Percentiles rank a stretch among this genome's conserved stretches.
Conservation (phyloP, 2,329 filamentous ascomycete species). For the Epichloe coenophiala region DNA sequence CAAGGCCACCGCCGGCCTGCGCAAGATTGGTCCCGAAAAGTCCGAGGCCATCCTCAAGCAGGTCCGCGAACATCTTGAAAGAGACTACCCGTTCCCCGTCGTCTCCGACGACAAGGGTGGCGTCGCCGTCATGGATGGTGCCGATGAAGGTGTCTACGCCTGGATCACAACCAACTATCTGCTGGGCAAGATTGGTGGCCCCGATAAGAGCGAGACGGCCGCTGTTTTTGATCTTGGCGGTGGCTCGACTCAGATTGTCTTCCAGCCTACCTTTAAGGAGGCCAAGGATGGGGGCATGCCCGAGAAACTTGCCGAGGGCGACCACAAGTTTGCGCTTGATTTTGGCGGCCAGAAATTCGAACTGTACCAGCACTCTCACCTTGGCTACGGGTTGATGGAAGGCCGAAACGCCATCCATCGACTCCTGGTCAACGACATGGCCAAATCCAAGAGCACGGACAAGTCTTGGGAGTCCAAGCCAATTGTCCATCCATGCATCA, state of each 20-base stretch:
- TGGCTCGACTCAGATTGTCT: constrained; percentile 96
- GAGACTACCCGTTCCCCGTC: constrained; percentile 85
- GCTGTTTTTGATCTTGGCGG: constrained; percentile 94
- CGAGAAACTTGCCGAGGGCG: constrained; percentile 69
- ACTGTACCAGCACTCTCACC: constrained; percentile 95
- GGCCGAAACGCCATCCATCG: constrained; percentile 79
- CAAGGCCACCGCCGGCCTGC: constrained; percentile 89
- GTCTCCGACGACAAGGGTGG: constrained; percentile 74
- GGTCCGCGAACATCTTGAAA: constrained; percentile 74
- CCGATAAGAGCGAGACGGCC: constrained; percentile 79
- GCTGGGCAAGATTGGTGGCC: constrained; percentile 89
- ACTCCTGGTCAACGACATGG: constrained; percentile 57
- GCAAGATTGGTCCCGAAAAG: constrained; percentile 69
- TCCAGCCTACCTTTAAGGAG: constrained; percentile 82
- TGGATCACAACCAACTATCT: constrained; percentile 99
- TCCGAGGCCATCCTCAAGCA: constrained; percentile 75
- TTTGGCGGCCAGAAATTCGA: constrained; percentile 87
- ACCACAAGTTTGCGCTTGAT: constrained; percentile 87
- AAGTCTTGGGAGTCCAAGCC: constrained; percentile 56
- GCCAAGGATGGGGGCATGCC: constrained; percentile 66
- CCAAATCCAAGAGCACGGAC: constrained; percentile 46
- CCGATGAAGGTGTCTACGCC: constrained; percentile 92
- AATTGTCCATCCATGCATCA: constrained; percentile 75
- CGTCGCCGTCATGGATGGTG: constrained; percentile 94
- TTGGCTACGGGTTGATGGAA: constrained; percentile 93